Percentiles rank a stretch among this genome's conserved stretches.
Conservation (phyloP, 208 protist species). For the Trypanosoma theileri region DNA sequence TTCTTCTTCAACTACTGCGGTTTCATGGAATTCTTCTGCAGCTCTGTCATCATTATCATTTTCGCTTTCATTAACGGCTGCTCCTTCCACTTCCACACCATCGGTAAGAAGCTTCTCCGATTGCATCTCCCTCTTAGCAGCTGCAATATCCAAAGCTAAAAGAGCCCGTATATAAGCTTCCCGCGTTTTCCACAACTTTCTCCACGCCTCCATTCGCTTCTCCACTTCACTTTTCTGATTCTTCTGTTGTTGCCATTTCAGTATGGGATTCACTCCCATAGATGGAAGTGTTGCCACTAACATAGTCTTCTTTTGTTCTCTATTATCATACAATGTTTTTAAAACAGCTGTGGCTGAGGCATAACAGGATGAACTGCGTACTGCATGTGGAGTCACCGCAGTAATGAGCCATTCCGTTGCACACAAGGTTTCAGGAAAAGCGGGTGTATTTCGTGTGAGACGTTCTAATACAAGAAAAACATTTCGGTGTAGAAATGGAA, state of each 20-base stretch:
- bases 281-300: neutral
- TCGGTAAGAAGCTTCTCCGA: too few species aligned
- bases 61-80: neutral
- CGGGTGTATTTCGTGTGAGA: constrained; percentile 37
- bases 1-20: constrained; percentile 15
- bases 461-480: constrained; percentile 64
- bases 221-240: constrained; percentile 14
- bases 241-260: neutral
- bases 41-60: constrained; percentile 7
- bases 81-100: neutral
- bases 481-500: constrained; percentile 70
- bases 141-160: constrained; percentile 37
- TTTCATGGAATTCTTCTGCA: constrained; percentile 9
- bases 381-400: constrained; percentile 53
- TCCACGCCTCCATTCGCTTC: constrained; percentile 22
- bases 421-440: constrained; percentile 54
- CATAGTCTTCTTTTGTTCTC: constrained; percentile 18
- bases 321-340: constrained; percentile 48
- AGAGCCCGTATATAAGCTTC: constrained; percentile 55
- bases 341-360: constrained; percentile 67
- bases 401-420: constrained; percentile 56
- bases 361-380: constrained; percentile 57
- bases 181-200: constrained; percentile 36
- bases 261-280: neutral
- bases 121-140: constrained; percentile 17